Evolutionary conservation across 306 rosid species (phyloP).

Genomic region (Malus fusca): DNA sequence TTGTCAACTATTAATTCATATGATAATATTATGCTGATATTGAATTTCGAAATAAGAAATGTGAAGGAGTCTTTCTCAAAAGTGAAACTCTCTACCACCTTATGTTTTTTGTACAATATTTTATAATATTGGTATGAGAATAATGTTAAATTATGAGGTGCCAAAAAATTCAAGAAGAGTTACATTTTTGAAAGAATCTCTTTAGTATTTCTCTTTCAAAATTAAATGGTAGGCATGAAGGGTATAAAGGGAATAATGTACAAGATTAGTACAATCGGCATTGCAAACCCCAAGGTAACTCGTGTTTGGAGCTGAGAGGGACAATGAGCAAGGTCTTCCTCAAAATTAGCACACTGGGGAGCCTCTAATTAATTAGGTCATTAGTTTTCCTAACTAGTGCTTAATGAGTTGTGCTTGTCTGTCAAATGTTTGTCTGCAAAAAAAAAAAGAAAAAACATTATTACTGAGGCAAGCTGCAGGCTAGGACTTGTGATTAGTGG

Average conservation of each 20-base stretch:
- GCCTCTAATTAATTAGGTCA: conserved; percentile 23
- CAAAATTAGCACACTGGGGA: conserved; percentile 55
- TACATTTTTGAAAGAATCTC: no score
- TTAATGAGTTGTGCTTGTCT: conserved; percentile 77
- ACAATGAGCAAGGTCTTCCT: conserved; percentile 54
- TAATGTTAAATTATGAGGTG: no score
- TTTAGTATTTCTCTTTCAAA: neutral
- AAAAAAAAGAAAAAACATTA: conserved; percentile 2
- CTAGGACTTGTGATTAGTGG: conserved; percentile 47
- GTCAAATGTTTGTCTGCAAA: conserved; percentile 41
- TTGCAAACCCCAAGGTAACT: conserved; percentile 59
- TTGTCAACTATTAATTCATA: no score
- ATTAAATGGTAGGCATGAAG: conserved; percentile 2
- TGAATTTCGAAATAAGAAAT: no score
- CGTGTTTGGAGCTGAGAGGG: conserved; percentile 46
- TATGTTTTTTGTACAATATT: no score
- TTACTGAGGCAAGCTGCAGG: conserved; percentile 22
- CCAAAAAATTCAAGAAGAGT: rapidly evolving
- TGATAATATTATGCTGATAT: no score
- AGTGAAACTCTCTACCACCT: no score
- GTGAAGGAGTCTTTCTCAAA: no score
- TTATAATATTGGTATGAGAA: no score
- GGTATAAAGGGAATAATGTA: conserved; percentile 25
- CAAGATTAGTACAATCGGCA: conserved; percentile 13
- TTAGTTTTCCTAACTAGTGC: conserved; percentile 55